These are phyloP conservation scores for Gynostemma pentaphyllum DNA, from an alignment of 306 rosid genomes.

Conservation along the genomic window DNA sequence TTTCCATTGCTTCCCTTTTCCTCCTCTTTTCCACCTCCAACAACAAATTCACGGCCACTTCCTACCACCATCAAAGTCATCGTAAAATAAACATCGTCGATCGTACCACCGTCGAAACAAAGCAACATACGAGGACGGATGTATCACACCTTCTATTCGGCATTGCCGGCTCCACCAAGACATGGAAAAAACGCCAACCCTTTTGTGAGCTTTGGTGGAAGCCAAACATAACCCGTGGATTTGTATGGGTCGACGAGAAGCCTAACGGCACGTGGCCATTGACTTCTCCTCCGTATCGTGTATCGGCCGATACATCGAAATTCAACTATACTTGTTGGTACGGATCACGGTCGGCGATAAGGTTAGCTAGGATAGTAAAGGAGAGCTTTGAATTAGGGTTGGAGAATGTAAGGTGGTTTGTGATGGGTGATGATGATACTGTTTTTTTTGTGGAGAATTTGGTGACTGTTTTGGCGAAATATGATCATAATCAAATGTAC, in stretches of 20 bases:
- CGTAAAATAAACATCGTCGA: no score
- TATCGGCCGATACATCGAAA: conserved; percentile 38
- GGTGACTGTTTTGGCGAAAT: conserved; percentile 41
- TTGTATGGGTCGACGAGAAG: conserved; percentile 45
- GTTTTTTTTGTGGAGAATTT: conserved; percentile 53
- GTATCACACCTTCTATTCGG: conserved; percentile 57
- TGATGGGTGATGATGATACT: conserved; percentile 86
- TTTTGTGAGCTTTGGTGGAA: conserved; percentile 62
- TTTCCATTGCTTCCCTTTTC: conserved; percentile 18
- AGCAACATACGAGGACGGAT: conserved; percentile 28
- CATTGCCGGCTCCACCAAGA: conserved; percentile 36
- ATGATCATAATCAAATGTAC: conserved; percentile 74
- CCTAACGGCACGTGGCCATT: conserved; percentile 36
- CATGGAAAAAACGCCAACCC: conserved; percentile 36
- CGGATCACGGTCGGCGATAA: conserved; percentile 56
- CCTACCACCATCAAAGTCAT: conserved; percentile 5
- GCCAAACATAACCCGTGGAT: conserved; percentile 32
- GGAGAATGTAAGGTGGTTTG: conserved; percentile 60
- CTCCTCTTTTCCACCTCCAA: conserved; percentile 24
- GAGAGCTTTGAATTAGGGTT: conserved; percentile 59
- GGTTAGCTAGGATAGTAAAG: conserved; percentile 57
- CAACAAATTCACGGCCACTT: conserved; percentile 7
- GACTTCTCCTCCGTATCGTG: conserved; percentile 24
- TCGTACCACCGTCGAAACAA: not conserved
- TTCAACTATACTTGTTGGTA: conserved; percentile 48